Percentiles rank a stretch among this genome's conserved stretches.
Evolutionary conservation across 768 basidiomycete genomes (phyloP).

Genomic region (Rhizopogon rudus): DNA sequence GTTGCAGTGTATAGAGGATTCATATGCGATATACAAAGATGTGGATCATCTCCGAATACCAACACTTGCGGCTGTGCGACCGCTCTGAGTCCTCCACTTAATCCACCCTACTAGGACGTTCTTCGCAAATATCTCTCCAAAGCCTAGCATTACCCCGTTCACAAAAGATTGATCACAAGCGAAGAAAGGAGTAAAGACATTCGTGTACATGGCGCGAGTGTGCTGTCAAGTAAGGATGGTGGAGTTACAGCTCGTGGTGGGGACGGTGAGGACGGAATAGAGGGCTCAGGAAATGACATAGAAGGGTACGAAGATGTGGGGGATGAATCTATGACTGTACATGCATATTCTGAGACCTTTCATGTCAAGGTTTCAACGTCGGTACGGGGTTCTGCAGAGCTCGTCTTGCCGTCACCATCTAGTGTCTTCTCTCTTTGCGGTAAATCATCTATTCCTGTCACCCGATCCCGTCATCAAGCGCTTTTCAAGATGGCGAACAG

Average conservation of each 20-base stretch:
- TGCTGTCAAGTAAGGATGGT: conserved; percentile 63
- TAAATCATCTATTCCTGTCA: too few relatives aligned
- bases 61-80: conserved; percentile 18
- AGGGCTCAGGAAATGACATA: conserved; percentile 65
- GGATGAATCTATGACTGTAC: conserved; percentile 41
- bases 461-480: too few relatives aligned
- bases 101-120: conserved; percentile 59
- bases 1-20: too few relatives aligned
- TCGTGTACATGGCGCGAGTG: conserved; percentile 50
- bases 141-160: conserved; percentile 95
- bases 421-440: too few relatives aligned
- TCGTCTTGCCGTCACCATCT: too few relatives aligned
- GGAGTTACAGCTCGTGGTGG: conserved; percentile 18
- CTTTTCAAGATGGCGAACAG: too few relatives aligned
- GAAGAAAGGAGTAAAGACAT: conserved; percentile 56
- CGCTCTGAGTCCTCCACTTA: conserved; percentile 33
- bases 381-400: too few relatives aligned
- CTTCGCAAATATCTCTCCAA: conserved; percentile 90
- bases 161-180: conserved; percentile 86
- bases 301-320: conserved; percentile 71
- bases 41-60: conserved; percentile 18
- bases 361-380: too few relatives aligned
- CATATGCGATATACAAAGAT: not conserved
- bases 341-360: conserved; percentile 36
- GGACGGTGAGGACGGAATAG: conserved; percentile 44